A percentile compares a stretch with the other conserved stretches of the same genome.
phyloP scores from a whole-genome alignment of 1,284 basidiomycete species.

The Butyriboletus appendiculatus region DNA sequence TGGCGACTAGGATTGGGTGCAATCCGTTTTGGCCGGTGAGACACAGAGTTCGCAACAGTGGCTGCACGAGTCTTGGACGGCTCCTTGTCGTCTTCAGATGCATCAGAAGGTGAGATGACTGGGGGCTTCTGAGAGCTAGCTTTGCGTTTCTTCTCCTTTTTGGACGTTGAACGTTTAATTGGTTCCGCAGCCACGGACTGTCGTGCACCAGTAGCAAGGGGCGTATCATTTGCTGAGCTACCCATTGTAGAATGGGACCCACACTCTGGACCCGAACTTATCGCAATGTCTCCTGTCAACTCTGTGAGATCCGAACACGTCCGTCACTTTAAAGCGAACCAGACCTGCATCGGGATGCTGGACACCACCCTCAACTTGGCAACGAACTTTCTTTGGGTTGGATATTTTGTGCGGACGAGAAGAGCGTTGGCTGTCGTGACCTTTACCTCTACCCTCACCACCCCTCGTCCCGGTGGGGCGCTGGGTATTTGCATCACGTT shows the following conservation, averaged over 20 bases:
- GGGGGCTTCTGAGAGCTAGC: slow-evolving; percentile 22
- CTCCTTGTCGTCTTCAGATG: slow-evolving; percentile 22
- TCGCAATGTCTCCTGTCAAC: neutral
- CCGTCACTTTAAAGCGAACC: neutral
- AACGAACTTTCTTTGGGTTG: neutral
- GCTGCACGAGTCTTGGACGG: neutral
- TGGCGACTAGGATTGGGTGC: slow-evolving; percentile 1
- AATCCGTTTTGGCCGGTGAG: slow-evolving; percentile 16
- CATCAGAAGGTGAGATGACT: slow-evolving; percentile 19
- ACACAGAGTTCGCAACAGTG: neutral
- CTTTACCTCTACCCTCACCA: neutral
- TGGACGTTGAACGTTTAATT: neutral
- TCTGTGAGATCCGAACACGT: neutral
- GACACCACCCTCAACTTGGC: neutral
- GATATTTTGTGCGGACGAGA: neutral
- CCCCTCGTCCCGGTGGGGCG: neutral
- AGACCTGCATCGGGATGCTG: slow-evolving; percentile 14
- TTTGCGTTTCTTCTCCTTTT: slow-evolving; percentile 26
- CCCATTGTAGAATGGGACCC: neutral
- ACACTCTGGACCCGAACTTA: neutral
- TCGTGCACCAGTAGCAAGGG: neutral
- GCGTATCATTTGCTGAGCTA: neutral
- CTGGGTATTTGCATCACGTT: neutral
- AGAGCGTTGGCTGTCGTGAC: neutral
- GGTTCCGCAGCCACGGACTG: neutral